phyloP scores from a whole-genome alignment of 2,329 filamentous ascomycete genomes.

The Penicillium brasilianum region DNA sequence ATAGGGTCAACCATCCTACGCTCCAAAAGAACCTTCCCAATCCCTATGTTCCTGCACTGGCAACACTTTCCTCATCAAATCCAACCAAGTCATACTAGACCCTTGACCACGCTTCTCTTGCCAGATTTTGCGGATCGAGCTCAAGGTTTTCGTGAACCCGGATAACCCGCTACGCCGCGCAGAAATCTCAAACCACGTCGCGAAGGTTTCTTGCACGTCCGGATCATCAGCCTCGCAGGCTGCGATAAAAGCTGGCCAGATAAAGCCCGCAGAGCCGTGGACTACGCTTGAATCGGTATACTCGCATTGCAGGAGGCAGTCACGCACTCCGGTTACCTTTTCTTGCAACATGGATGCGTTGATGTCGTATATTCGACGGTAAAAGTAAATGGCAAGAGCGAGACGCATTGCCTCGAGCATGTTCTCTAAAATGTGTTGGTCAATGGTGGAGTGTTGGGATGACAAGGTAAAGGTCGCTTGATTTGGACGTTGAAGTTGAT shows the following conservation, averaged over 20 bases:
- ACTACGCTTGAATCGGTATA: conserved; percentile 38
- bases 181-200: conserved; percentile 40
- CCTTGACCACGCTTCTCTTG: conserved; percentile 28
- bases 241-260: conserved; percentile 54
- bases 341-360: conserved; percentile 50
- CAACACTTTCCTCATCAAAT: conserved; percentile 22
- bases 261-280: conserved; percentile 45
- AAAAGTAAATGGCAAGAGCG: conserved; percentile 54
- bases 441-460: conserved; percentile 17
- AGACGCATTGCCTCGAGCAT: conserved; percentile 50
- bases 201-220: conserved; percentile 43
- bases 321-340: conserved; percentile 43
- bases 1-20: not conserved
- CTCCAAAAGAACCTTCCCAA: not conserved
- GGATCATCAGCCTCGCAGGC: conserved; percentile 49
- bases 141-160: conserved; percentile 37
- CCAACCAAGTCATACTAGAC: conserved; percentile 25
- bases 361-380: conserved; percentile 50
- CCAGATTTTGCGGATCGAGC: conserved; percentile 38
- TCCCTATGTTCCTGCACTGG: not conserved
- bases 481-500: conserved; percentile 16
- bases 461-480: conserved; percentile 28
- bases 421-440: conserved; percentile 31
- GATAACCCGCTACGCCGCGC: conserved; percentile 38
- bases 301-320: conserved; percentile 45